A percentile compares a stretch with the other conserved stretches of the same genome.
Conservation (phyloP, 1,139 yeast species). For the Saccharomyces hybrid region DNA sequence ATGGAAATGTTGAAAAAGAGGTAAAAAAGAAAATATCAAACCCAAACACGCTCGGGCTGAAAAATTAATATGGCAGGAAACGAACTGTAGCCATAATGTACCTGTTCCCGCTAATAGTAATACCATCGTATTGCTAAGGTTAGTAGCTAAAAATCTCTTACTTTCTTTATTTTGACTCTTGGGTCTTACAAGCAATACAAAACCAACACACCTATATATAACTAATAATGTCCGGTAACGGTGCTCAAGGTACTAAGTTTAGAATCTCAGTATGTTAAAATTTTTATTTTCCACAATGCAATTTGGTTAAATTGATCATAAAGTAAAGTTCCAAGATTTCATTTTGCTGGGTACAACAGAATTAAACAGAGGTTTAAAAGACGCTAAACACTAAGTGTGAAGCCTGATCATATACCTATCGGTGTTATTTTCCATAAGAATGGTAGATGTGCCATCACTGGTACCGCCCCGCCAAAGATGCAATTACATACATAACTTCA, state of each 20-base stretch:
- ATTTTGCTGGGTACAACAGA: neutral
- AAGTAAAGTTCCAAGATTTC: neutral
- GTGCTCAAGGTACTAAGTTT: slow-evolving; percentile 99
- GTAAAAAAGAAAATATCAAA: neutral
- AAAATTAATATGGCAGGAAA: neutral
- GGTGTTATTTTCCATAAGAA: neutral
- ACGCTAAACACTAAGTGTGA: neutral
- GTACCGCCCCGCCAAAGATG: neutral
- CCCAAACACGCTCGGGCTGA: slow-evolving; percentile 1
- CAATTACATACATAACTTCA: neutral
- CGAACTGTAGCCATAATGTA: neutral
- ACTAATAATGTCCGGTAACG: slow-evolving; percentile 66
- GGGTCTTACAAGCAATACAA: neutral
- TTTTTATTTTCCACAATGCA: neutral
- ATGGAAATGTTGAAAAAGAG: neutral
- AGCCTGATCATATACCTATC: neutral
- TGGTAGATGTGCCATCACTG: neutral
- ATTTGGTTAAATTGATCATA: neutral
- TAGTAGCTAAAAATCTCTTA: slow-evolving; percentile 7
- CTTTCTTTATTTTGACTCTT: neutral
- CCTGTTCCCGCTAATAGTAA: neutral
- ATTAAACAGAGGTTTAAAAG: neutral
- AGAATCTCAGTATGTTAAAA: slow-evolving; percentile 87
- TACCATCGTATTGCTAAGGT: neutral
- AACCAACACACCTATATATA: neutral